Evolutionary conservation across 495 filamentous ascomycete genomes (phyloP), one percentile per base, ranked within the genome.

Genomic region (Daldinia loculata): DNA sequence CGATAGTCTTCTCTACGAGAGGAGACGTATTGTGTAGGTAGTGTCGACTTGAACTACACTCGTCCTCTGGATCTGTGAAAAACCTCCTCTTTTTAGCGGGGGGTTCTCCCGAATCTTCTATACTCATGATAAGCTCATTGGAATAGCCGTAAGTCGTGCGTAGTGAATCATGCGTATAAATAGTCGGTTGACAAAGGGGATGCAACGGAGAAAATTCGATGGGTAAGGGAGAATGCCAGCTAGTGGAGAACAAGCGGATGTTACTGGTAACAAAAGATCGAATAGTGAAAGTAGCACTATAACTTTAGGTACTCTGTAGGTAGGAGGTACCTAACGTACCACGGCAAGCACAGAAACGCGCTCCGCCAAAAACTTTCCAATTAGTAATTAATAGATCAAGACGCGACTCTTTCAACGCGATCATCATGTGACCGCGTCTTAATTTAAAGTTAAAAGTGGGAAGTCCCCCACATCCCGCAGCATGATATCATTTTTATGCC

Each of bases 41-140:
- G 6, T 41, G 45, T 36, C 48, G 67, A 62, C 26, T 63, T 9
- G 67, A 24, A 39, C 57, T 57, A 59, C 63, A 24, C 56, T 53
- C 22, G n/a, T 79, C 74, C 6, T 81, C 75, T 48, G 86, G 79
- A 14, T 95, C 91, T 3, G 83, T 82, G 74, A 96, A 94, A 79
- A 96, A 96, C 27, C 94, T 89, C 61, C 90, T 84, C 79, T 90
- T 94, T 83, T 97, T 97, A 41, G 79, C 79, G 4, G 93, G 93
- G 22, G 89, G 86, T 51, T 89, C 87, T 58, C 87, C 83, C 3
- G 83, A 78, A 36, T 87, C 81, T 64, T 81, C 74, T 66, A 81
- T 82, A 68, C 80, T 85, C 90, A 92, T 92, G 2, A 30, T 79
- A 66, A 66, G 55, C 19, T 66, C 61, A 62, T 58, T 32, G 15